Evolutionary conservation across 108 stramenopile species (phyloP).

Genomic region (Cyclostephanos tholiformis): DNA sequence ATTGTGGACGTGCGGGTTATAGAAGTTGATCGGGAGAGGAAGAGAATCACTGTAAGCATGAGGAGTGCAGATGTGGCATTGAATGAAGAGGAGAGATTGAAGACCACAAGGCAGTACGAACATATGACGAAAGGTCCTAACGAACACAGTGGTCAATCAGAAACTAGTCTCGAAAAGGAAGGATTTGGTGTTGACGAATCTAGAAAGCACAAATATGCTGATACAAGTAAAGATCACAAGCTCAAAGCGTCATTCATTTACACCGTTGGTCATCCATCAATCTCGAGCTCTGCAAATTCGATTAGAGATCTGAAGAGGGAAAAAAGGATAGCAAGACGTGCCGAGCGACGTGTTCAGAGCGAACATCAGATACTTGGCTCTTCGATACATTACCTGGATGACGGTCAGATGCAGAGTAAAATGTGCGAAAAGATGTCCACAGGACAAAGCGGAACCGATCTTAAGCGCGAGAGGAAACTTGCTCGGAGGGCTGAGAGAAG

Average conservation of each 20-base stretch:
- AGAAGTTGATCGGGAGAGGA: conserved; percentile 74
- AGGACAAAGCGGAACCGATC: conserved; percentile 50
- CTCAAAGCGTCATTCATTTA: neutral
- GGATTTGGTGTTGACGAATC: neutral
- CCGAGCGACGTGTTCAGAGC: conserved; percentile 40
- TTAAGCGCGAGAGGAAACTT: conserved; percentile 80
- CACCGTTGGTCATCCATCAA: neutral
- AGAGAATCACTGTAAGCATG: conserved; percentile 79
- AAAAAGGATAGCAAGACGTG: conserved; percentile 56
- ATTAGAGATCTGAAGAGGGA: conserved; percentile 63
- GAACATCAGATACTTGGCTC: neutral
- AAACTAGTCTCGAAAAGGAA: neutral
- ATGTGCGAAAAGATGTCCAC: neutral
- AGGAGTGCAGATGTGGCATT: conserved; percentile 62
- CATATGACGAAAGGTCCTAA: conserved; percentile 14
- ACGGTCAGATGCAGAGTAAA: conserved; percentile 5
- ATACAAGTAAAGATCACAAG: neutral
- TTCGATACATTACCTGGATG: neutral
- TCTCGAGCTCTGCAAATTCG: conserved; percentile 38
- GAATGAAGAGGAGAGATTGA: conserved; percentile 52
- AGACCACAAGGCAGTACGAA: conserved; percentile 31
- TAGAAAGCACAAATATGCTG: neutral
- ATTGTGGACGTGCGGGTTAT: conserved; percentile 64
- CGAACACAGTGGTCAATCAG: neutral
- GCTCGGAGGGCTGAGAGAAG: conserved; percentile 75